Base-by-base conservation (phyloP, 2,329 filamentous ascomycete genomes). In the Penicillium sp. region DNA sequence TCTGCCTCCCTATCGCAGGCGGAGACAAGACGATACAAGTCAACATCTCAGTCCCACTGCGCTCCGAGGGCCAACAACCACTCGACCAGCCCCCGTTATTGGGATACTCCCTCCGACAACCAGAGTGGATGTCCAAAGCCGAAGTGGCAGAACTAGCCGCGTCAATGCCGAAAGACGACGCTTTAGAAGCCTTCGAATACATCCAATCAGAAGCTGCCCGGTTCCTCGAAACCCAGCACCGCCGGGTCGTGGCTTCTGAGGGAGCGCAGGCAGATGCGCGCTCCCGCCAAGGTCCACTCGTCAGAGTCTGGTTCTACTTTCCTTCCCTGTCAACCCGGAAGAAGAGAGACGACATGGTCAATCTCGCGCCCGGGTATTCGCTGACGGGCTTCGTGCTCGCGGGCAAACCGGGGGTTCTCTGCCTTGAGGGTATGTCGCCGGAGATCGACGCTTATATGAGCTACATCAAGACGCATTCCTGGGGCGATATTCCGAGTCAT, bases 301-400 rank as follows among this genome's bases (percentile, higher is more conserved):
- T 84, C 3, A 75, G 85, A 8, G 84, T 83, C 0, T 87, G 85
- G 85, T 87, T 87, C 67, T 87, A 87, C 71, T 86, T 88, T 62
- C 85, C 85, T 0, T 86, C 84, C 1, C 82, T 88, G 55, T 84
- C 81, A 42, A 87, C 85, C 0, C 81, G 85, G 3, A 79, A 80
- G 48, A 88, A 87, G 66, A 78, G 85, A 49, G 79, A 83, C 63
- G 84, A 88, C 63, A 73, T 87, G 43, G 80, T 87, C 47, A 79
- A 78, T 56, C 73, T 84, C 57, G 84, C 84, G 0, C 81, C 84
- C 0, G 63, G 68, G 0, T 85, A 86, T 68, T 72, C 68, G 2
- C 77, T 88, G 0, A 86, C 84, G 0, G 85, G 85, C 0, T 87
- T 88, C 64, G 79, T 87, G 3, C 75, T 85, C 15, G 85, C 85